Evolutionary conservation across 768 basidiomycete genomes (phyloP).

Genomic region (Amanita rubescens): DNA sequence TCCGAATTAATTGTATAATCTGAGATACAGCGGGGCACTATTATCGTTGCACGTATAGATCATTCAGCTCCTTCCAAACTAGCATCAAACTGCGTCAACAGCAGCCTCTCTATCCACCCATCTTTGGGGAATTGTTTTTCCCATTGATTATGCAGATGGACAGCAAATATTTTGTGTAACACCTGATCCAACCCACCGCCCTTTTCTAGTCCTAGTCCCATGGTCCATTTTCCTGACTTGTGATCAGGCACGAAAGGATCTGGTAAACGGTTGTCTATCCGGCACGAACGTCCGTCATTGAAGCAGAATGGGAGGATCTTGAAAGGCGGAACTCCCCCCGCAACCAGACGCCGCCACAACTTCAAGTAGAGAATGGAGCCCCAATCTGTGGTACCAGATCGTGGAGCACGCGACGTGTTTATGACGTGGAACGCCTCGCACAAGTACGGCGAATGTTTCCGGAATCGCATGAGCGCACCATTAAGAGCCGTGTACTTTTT

Average conservation of each 20-base stretch:
- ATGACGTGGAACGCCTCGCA: slow-evolving; percentile 96
- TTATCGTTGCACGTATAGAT: neutral
- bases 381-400: slow-evolving; percentile 85
- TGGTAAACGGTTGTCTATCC: slow-evolving; percentile 88
- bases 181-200: slow-evolving; percentile 58
- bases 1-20: too few species aligned
- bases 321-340: slow-evolving; percentile 71
- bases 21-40: neutral
- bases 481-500: slow-evolving; percentile 60
- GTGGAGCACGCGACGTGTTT: slow-evolving; percentile 64
- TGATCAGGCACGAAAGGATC: slow-evolving; percentile 73
- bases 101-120: slow-evolving; percentile 83
- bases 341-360: slow-evolving; percentile 80
- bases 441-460: slow-evolving; percentile 85
- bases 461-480: slow-evolving; percentile 93
- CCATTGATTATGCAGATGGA: slow-evolving; percentile 98
- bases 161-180: slow-evolving; percentile 69
- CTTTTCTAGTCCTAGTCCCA: slow-evolving; percentile 50
- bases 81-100: slow-evolving; percentile 62
- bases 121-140: slow-evolving; percentile 72
- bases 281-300: slow-evolving; percentile 83
- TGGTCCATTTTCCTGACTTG: slow-evolving; percentile 55
- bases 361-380: slow-evolving; percentile 87
- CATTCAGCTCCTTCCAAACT: neutral
- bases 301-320: slow-evolving; percentile 94